Evolutionary conservation across 2,329 filamentous ascomycete genomes (phyloP), one percentile per base, ranked within the genome.

Genomic region (Colletotrichum tabaci): DNA sequence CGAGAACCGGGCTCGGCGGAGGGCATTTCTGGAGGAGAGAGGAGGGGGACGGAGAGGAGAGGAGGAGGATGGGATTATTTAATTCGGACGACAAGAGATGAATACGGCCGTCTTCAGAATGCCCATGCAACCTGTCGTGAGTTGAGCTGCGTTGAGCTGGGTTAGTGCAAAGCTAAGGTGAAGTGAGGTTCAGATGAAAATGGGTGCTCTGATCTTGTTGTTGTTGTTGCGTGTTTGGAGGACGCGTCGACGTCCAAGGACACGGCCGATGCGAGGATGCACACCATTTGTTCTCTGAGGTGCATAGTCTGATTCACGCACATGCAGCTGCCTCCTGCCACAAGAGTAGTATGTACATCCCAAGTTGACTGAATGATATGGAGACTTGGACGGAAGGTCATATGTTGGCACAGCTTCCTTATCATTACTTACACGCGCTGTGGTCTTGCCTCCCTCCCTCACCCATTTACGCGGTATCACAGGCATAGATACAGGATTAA

Each of bases 141-240:
- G 12, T 42, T 26, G 46, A 62, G 60, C 60, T 13, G 3, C 16
- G 23, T 16, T 23, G 7, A 35, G 49, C 46, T 63, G 61, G n/a
- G 21, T 23, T 21, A n/a, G 35, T 38, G 35, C 35, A 38, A 38
- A 1, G 35, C 35, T 38, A 9, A 38, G 35, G 35, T 38, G 12
- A 63, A 38, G 35, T 35, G 50, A 52, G 63, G 47, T 71, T 71
- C 67, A 49, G 67, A 71, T 71, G 67, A 68, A 71, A 65, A 60
- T 30, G 9, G 61, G 65, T 58, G 65, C 57, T 63, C 65, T 58
- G 68, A 63, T 68, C 52, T 52, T 58, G 46, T 61, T 56, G 50
- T 50, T 61, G 50, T 61, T 56, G 49, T 38, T 65, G 55, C 47
- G 44, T 44, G 55, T 53, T 47, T 69, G 66, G 64, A 44, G 47